phyloP scores from a whole-genome alignment of 495 filamentous ascomycete genomes.

The Lentithecium fluviatile region DNA sequence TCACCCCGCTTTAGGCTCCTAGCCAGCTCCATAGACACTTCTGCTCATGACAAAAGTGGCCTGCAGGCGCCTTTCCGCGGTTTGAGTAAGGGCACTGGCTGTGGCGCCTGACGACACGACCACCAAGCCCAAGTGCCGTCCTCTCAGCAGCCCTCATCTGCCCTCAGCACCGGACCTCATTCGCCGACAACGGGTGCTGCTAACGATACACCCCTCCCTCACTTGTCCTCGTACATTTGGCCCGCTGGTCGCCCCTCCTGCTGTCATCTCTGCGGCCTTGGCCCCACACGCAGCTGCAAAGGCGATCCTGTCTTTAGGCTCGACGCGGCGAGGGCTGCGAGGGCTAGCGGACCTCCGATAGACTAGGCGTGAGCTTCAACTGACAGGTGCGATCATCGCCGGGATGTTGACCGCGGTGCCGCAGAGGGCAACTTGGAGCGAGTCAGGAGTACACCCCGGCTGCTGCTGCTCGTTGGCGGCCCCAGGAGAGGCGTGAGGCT shows the following conservation, averaged over 20 bases:
- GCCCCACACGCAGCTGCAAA: conserved; percentile 20
- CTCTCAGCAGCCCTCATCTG: neutral
- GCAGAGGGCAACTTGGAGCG: conserved; percentile 27
- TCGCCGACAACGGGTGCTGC: neutral
- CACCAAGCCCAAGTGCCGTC: conserved; percentile 17
- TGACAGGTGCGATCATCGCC: conserved; percentile 31
- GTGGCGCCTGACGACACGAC: conserved; percentile 19
- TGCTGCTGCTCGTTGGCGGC: neutral
- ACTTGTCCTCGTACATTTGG: conserved; percentile 5
- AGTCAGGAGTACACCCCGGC: conserved; percentile 4
- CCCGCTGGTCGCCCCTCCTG: neutral
- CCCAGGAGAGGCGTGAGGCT: conserved; percentile 27
- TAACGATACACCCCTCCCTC: conserved; percentile 12
- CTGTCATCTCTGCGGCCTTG: conserved; percentile 12
- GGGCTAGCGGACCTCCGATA: conserved; percentile 3
- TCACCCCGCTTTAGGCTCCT: conserved; percentile 10
- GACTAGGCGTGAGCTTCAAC: conserved; percentile 13
- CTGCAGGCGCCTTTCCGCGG: conserved; percentile 26
- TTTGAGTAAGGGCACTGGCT: conserved; percentile 19
- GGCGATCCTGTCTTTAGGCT: conserved; percentile 32
- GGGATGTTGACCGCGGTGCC: conserved; percentile 28
- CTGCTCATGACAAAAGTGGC: conserved; percentile 20
- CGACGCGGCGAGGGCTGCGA: conserved; percentile 2
- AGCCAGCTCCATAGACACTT: conserved; percentile 13
- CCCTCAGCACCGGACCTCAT: conserved; percentile 3